Evolutionary conservation across 2,329 filamentous ascomycete species (phyloP), one percentile per base, ranked within the genome.

Genomic region (Aspergillus fumigatiaffinis): DNA sequence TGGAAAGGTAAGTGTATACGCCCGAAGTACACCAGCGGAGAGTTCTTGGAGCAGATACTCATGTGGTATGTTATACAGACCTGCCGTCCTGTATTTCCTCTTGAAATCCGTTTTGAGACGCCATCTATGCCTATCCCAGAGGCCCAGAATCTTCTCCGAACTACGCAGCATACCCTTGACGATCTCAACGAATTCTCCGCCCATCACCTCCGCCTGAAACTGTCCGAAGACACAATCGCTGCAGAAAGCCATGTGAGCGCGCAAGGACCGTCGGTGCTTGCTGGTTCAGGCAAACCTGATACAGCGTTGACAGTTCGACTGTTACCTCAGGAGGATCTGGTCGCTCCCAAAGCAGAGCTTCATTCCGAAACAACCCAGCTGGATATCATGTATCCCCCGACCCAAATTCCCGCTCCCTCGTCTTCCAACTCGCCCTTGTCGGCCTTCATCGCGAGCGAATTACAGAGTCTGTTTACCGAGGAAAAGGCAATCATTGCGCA

Each of bases 401-500:
- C 84, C 66, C 84, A 87, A 60, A 80, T 88, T 6, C 87, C 89
- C 0, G 83, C 86, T 1, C 80, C 82, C 7, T 87, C 84, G 0
- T 86, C 88, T 0, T 86, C 87, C 1, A 87, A 87, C n/a, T 90
- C 90, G 0, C 77, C 84, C 3, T 80, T 95, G 2, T 90, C 90
- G 0, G 85, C 84, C 0, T 95, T 89, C 63, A 85, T 97, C 49
- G 91, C 92, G 3, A 83, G 84, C 49, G 87, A 93, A 66, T 79
- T 99, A 14, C 87, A 90, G 54, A 82, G 83, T 0, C 83, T 92
- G 0, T 97, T 96, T 68, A 83, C 85, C 4, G 92, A 97, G 74
- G 94, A 99, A 72, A 92, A 93, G 66, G 87, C 91, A 23, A 90
- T 91, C 60, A 88, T 97, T 61, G 87, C 89, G 12, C 86, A 90